Evolutionary conservation across 768 basidiomycete genomes (phyloP).

Genomic region (Agaricus blazei): DNA sequence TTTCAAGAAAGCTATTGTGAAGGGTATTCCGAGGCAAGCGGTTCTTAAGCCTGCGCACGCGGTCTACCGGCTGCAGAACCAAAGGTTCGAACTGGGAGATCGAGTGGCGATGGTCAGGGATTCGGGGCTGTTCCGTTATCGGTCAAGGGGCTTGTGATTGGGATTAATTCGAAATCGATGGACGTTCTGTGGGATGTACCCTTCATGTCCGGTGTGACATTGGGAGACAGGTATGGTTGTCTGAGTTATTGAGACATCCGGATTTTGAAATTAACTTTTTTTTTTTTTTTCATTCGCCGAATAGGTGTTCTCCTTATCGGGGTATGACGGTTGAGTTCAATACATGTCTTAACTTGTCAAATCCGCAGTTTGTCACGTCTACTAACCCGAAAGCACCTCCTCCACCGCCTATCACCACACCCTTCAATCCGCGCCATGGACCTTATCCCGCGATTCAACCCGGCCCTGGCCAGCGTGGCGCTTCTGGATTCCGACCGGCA

Average conservation of each 20-base stretch:
- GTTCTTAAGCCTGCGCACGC: conserved; percentile 92
- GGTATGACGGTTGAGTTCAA: conserved; percentile 86
- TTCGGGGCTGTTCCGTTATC: conserved; percentile 84
- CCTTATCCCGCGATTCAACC: conserved; percentile 60
- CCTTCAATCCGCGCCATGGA: conserved; percentile 67
- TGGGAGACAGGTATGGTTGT: conserved; percentile 68
- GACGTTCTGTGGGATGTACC: conserved; percentile 96
- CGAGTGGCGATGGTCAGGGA: conserved; percentile 96
- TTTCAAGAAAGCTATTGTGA: conserved; percentile 91
- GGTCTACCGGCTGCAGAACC: conserved; percentile 83
- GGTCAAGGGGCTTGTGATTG: conserved; percentile 91
- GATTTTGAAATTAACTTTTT: not conserved
- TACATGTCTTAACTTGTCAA: conserved; percentile 83
- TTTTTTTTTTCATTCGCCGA: not conserved
- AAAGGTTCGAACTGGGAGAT: conserved; percentile 84
- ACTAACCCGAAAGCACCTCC: conserved; percentile 58
- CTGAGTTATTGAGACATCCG: not conserved
- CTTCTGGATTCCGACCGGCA: conserved; percentile 63
- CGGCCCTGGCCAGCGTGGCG: conserved; percentile 45
- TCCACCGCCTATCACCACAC: conserved; percentile 36
- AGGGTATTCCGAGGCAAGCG: conserved; percentile 88
- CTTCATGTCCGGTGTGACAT: conserved; percentile 88
- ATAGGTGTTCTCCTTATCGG: conserved; percentile 86
- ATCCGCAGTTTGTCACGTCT: conserved; percentile 79
- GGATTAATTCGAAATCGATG: conserved; percentile 80